Conservation (phyloP, 2,329 filamentous ascomycete species). For the Cytospora schulzeri region DNA sequence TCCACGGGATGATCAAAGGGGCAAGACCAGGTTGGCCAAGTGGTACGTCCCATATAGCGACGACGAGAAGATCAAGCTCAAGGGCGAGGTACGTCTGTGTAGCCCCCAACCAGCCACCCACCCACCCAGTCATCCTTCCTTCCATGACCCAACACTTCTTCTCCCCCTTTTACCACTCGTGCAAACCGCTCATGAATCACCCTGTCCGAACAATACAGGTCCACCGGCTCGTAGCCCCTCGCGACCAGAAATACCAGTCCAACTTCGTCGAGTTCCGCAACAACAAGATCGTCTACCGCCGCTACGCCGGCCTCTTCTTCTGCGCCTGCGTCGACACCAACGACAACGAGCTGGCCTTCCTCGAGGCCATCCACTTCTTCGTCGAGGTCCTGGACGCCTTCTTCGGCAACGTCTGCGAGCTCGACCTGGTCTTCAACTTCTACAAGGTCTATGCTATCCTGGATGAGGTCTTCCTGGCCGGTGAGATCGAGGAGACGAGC, state of each 20-base stretch:
- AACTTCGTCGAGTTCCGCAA: conserved; percentile 98
- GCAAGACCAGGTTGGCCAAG: conserved; percentile 97
- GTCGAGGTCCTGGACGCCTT: conserved; percentile 98
- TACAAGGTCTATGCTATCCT: conserved; percentile 96
- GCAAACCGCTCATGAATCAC: background rate
- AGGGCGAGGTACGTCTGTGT: conserved; percentile 74
- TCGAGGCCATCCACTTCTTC: conserved; percentile 99
- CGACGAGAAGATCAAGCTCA: conserved; percentile 98
- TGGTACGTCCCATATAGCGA: conserved; percentile 99
- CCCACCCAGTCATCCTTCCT: conserved; percentile 21
- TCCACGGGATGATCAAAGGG: conserved; percentile 56
- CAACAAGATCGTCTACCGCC: conserved; percentile 95
- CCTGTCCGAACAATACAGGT: conserved; percentile 57
- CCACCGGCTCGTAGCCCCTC: conserved; percentile 93
- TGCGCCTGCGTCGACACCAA: conserved; percentile 99
- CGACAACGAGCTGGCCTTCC: conserved; percentile 94
- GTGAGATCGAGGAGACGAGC: conserved; percentile 97
- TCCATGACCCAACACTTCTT: too few relatives aligned
- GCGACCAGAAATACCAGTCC: conserved; percentile 99
- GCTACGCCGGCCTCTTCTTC: conserved; percentile 98
- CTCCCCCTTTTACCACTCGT: conserved; percentile 3
- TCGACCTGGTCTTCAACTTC: conserved; percentile 85
- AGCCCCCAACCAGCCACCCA: conserved; percentile 18
- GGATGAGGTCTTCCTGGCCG: conserved; percentile 95
- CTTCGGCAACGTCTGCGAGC: conserved; percentile 98